These are phyloP conservation scores for Mucor lusitanicus DNA, from an alignment of 371 early-diverging fungal genomes.

Conservation along the genomic window DNA sequence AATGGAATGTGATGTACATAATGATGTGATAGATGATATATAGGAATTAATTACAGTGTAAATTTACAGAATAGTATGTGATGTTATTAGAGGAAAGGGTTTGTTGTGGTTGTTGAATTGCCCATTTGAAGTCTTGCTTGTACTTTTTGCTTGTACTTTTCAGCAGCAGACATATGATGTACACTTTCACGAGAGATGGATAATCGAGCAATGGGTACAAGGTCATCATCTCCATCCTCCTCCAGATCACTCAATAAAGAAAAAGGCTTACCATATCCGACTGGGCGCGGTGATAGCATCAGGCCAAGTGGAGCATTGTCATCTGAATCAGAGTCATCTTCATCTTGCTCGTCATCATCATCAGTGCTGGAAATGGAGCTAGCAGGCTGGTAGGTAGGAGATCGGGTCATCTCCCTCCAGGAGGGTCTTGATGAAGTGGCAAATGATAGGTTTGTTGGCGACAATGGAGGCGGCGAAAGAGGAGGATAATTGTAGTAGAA, in stretches of 20 bases:
- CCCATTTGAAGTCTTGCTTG: conserved; percentile 20
- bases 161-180: conserved; percentile 33
- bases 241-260: conserved; percentile 20
- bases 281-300: background rate
- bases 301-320: conserved; percentile 26
- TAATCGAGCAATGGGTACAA: conserved; percentile 33
- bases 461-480: conserved; percentile 17
- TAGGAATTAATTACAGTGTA: background rate
- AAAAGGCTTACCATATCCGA: background rate
- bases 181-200: background rate
- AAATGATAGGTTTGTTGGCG: conserved; percentile 9
- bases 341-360: conserved; percentile 11
- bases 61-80: background rate
- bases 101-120: background rate
- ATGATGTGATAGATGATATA: background rate
- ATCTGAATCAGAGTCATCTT: background rate
- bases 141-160: conserved; percentile 44
- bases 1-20: background rate
- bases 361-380: conserved; percentile 17
- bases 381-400: conserved; percentile 16
- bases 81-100: background rate
- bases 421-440: background rate
- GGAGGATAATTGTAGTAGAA: background rate
- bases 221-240: conserved; percentile 41
- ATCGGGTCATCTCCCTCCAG: conserved; percentile 4